phyloP scores from a whole-genome alignment of 495 filamentous ascomycete species.

The Aspergillus affinis region DNA sequence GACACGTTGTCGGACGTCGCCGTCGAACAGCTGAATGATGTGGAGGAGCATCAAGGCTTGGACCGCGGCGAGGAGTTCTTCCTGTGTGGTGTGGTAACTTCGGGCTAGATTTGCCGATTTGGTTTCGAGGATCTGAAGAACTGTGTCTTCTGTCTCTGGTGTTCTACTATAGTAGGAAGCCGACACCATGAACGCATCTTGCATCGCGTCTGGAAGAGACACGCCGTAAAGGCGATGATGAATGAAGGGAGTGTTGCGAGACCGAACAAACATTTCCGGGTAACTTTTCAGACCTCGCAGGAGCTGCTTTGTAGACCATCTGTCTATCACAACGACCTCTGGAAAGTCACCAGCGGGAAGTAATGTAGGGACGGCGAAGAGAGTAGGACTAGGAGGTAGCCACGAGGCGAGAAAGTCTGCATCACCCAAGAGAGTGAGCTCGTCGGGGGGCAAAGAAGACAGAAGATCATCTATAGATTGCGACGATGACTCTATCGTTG shows the following conservation, averaged over 20 bases:
- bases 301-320: conserved; percentile 2
- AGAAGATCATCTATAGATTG: neutral
- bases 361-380: neutral
- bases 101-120: neutral
- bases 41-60: neutral
- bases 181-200: neutral
- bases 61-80: neutral
- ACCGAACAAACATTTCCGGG: neutral
- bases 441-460: neutral
- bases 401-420: neutral
- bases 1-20: neutral
- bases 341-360: neutral
- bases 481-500: neutral
- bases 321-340: neutral
- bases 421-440: neutral
- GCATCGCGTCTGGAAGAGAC: neutral
- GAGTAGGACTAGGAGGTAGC: neutral
- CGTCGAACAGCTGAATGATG: neutral
- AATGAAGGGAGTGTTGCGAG: neutral
- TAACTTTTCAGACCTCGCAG: neutral
- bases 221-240: conserved; percentile 1
- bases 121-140: neutral
- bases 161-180: neutral
- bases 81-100: neutral
- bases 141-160: neutral